Evolutionary conservation across 2,329 filamentous ascomycete species (phyloP), one percentile per base, ranked within the genome.

Genomic region (Arthroderma sp.): DNA sequence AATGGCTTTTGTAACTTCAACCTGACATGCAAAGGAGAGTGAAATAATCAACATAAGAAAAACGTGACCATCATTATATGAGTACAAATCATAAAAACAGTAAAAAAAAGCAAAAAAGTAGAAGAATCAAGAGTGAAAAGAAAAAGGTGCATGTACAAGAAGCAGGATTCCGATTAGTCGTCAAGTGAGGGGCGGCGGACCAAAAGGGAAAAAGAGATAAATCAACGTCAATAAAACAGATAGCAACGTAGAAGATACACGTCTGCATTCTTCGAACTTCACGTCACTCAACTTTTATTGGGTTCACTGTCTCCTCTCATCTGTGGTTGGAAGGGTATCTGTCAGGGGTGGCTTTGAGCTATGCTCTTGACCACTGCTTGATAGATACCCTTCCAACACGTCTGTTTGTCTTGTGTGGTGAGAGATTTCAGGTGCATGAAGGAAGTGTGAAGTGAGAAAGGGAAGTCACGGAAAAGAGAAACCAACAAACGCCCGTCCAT

Each of bases 201-300:
- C 11, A 55, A 41, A 15, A 39, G 28, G n/a, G 28, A 33, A 57
- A 54, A 47, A 33, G 21, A 15, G 15, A 17, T 38, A 39, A 23
- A 43, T 8, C 15, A 43, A 37, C 39, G 28, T 38, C n/a, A 23
- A 4, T n/a, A 21, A 23, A 23, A 33, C 23, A 56, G 25, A 17
- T 21, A 37, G 13, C 35, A 56, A 47, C 4, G 41, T 15, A 47
- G 11, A 47, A 47, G 17, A 53, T n/a, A 31, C 49, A 21, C 37
- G n/a, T 35, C 54, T 58, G 61, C 58, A 55, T 52, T 55, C 59
- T 47, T 47, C 15, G 25, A 25, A 5, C 21, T 28, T 23, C 19
- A 28, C 41, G 15, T 47, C 21, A 47, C 23, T 25, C 41, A 47
- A 47, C 41, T 47, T 47, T 28, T 47, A 47, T 28, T 35, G n/a